These are phyloP conservation scores for Trichoderma sp. DNA, from an alignment of 2,329 filamentous ascomycete species.

Conservation along the genomic window DNA sequence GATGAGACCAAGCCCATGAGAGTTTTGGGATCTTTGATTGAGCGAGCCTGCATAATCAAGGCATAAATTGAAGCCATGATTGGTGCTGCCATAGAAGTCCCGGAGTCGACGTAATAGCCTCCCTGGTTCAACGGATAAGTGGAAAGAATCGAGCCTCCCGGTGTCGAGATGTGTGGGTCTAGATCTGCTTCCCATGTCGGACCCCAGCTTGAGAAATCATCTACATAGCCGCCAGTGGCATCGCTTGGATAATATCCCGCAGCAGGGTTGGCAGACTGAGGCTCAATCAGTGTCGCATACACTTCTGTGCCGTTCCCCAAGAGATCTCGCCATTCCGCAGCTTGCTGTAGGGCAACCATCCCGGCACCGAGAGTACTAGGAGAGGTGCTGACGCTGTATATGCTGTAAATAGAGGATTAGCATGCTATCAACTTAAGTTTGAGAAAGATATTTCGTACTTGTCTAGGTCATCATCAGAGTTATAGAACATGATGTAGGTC, in stretches of 20 bases:
- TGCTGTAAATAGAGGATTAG: neutral
- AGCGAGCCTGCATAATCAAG: slow-evolving; percentile 51
- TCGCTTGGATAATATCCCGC: slow-evolving; percentile 35
- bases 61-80: slow-evolving; percentile 55
- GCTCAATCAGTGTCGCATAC: neutral
- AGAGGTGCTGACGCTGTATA: slow-evolving; percentile 9
- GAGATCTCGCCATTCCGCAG: slow-evolving; percentile 22
- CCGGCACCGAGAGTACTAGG: slow-evolving; percentile 36
- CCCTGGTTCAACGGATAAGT: slow-evolving; percentile 50
- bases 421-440: too few relatives aligned
- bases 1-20: slow-evolving; percentile 50
- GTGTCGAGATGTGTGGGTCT: slow-evolving; percentile 54
- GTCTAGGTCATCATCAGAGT: slow-evolving; percentile 39
- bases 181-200: slow-evolving; percentile 58
- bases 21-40: slow-evolving; percentile 47
- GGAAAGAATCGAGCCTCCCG: slow-evolving; percentile 58
- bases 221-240: slow-evolving; percentile 49
- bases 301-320: slow-evolving; percentile 1
- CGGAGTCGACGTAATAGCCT: slow-evolving; percentile 51
- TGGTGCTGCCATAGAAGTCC: slow-evolving; percentile 61
- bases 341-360: slow-evolving; percentile 31
- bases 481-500: slow-evolving; percentile 61
- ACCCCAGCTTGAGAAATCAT: slow-evolving; percentile 57
- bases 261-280: neutral
- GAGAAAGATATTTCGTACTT: neutral